These are phyloP conservation scores for Pseudoperonospora humuli DNA, from an alignment of 352 stramenopile species.

Conservation along the genomic window DNA sequence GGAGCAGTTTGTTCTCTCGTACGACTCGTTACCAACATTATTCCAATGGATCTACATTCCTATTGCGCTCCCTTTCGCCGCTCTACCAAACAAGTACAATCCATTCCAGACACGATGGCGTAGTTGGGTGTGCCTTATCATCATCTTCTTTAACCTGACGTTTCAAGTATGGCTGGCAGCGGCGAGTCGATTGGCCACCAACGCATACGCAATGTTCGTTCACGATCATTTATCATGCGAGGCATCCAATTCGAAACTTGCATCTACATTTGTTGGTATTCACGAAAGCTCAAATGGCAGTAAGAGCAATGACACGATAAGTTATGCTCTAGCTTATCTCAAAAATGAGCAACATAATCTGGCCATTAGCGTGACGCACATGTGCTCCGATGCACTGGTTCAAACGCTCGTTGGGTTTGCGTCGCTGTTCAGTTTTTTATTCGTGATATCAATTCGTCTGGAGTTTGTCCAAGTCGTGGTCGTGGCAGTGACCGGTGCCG, in stretches of 20 bases:
- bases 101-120: conserved; percentile 72
- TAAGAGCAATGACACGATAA: conserved; percentile 16
- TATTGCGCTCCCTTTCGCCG: conserved; percentile 64
- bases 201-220: conserved; percentile 38
- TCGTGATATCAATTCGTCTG: conserved; percentile 77
- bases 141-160: conserved; percentile 68
- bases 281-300: conserved; percentile 21
- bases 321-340: conserved; percentile 23
- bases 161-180: conserved; percentile 74
- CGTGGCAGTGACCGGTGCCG: conserved; percentile 42
- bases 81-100: conserved; percentile 52
- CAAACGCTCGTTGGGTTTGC: conserved; percentile 61
- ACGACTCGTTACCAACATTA: conserved; percentile 31
- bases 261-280: conserved; percentile 17
- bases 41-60: conserved; percentile 70
- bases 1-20: conserved; percentile 60
- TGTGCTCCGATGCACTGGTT: conserved; percentile 52
- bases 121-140: conserved; percentile 62
- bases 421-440: conserved; percentile 76
- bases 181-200: conserved; percentile 43
- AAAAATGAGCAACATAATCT: conserved; percentile 28
- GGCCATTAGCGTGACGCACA: conserved; percentile 28
- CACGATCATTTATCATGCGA: conserved; percentile 32
- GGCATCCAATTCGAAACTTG: conserved; percentile 14
- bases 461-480: conserved; percentile 83